phyloP scores from a whole-genome alignment of 768 basidiomycete species.

The Tremella fuciformis region DNA sequence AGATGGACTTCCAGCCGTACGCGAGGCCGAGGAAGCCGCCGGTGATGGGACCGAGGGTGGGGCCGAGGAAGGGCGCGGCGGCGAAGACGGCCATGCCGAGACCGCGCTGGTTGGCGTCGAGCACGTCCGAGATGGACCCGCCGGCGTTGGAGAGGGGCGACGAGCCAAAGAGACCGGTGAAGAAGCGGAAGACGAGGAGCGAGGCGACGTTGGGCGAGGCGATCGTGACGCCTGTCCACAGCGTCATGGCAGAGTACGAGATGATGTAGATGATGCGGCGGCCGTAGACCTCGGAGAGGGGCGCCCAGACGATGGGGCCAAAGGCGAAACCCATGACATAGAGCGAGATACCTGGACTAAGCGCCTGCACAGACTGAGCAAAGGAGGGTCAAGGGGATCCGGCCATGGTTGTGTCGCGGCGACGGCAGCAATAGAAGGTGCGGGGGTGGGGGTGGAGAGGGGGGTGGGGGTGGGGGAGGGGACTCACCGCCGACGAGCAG shows the following conservation, averaged over 20 bases:
- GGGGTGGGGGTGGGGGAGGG: constrained; percentile 47
- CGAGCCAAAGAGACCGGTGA: constrained; percentile 52
- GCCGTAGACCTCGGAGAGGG: constrained; percentile 52
- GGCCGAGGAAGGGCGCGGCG: constrained; percentile 48
- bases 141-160: constrained; percentile 54
- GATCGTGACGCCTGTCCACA: constrained; percentile 50
- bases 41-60: constrained; percentile 52
- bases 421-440: constrained; percentile 44
- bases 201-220: constrained; percentile 51
- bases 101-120: constrained; percentile 48
- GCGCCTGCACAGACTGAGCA: neutral
- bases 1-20: constrained; percentile 52
- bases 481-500: constrained; percentile 51
- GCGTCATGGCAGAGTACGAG: constrained; percentile 49
- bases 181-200: constrained; percentile 53
- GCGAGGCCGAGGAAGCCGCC: constrained; percentile 52
- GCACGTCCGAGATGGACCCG: constrained; percentile 47
- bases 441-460: neutral
- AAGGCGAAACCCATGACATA: constrained; percentile 54
- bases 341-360: constrained; percentile 2
- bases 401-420: neutral
- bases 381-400: neutral
- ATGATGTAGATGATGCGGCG: constrained; percentile 52
- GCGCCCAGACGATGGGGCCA: constrained; percentile 53
- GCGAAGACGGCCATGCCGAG: constrained; percentile 50